A percentile compares a stretch with the other conserved stretches of the same genome.
These are phyloP conservation scores for Mentha longifolia DNA, from an alignment of 257 asterid species.

Conservation along the genomic window DNA sequence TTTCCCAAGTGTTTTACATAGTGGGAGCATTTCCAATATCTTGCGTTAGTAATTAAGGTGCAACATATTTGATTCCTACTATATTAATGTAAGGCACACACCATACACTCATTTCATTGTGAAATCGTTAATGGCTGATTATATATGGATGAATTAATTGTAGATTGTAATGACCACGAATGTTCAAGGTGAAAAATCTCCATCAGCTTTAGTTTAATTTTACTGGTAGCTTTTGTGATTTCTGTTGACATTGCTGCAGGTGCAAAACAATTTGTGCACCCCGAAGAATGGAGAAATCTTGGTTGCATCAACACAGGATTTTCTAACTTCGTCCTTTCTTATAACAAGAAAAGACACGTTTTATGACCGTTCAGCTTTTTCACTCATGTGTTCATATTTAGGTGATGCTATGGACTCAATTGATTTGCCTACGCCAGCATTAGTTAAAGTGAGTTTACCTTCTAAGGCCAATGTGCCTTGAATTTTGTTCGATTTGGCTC, in stretches of 20 bases:
- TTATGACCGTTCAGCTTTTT: slow-evolving; percentile 88
- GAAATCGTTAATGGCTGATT: slow-evolving; percentile 12
- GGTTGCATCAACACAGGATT: slow-evolving; percentile 99
- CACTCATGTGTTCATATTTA: slow-evolving; percentile 85
- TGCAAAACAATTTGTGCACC: slow-evolving; percentile 96
- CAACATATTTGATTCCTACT: not conserved
- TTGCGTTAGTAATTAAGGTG: not conserved
- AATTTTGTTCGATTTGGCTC: slow-evolving; percentile 6
- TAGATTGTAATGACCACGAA: slow-evolving; percentile 10
- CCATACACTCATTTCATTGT: not conserved
- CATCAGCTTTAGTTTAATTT: slow-evolving; percentile 18
- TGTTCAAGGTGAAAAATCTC: not conserved
- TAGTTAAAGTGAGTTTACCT: slow-evolving; percentile 66
- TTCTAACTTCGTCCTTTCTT: slow-evolving; percentile 93
- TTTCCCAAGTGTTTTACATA: not conserved
- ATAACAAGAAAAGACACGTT: slow-evolving; percentile 97
- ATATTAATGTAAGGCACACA: not conserved
- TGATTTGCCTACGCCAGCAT: slow-evolving; percentile 90
- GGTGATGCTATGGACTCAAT: slow-evolving; percentile 88
- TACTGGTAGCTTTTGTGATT: slow-evolving; percentile 16
- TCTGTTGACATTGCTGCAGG: slow-evolving; percentile 62
- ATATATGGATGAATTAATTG: not conserved
- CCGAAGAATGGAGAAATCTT: slow-evolving; percentile 98
- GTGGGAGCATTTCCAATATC: not conserved
- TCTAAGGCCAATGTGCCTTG: slow-evolving; percentile 19